Evolutionary conservation across 1,284 basidiomycete genomes (phyloP).

Genomic region (Chiua sp.): DNA sequence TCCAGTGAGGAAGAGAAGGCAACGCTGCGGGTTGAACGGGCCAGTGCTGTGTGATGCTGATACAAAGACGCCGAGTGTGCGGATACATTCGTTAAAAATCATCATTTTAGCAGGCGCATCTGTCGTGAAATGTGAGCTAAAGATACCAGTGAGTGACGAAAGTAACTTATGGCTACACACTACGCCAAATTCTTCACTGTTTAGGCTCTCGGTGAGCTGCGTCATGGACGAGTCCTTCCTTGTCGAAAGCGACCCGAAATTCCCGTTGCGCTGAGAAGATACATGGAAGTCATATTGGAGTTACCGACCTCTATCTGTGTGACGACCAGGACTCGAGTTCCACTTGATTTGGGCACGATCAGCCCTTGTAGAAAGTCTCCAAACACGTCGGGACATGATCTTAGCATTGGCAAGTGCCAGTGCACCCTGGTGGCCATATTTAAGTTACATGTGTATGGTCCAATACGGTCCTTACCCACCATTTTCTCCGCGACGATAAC

Average conservation of each 20-base stretch:
- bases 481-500: too few species aligned
- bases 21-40: constrained; percentile 94
- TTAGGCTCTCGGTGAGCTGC: constrained; percentile 98
- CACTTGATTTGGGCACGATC: constrained; percentile 96
- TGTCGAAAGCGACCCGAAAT: constrained; percentile 93
- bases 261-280: constrained; percentile 93
- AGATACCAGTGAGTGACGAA: neutral
- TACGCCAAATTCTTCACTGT: constrained; percentile 95
- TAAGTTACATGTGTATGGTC: too few species aligned
- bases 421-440: too few species aligned
- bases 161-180: constrained; percentile 90
- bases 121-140: constrained; percentile 36
- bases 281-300: constrained; percentile 95
- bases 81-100: constrained; percentile 91
- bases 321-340: constrained; percentile 85
- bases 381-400: constrained; percentile 48
- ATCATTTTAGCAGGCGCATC: constrained; percentile 96
- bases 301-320: constrained; percentile 98
- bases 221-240: constrained; percentile 98
- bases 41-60: constrained; percentile 91
- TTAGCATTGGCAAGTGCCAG: too few species aligned
- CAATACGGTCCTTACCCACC: too few species aligned
- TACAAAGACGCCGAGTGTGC: constrained; percentile 91
- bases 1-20: constrained; percentile 86
- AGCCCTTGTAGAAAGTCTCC: constrained; percentile 97